These are phyloP conservation scores for Friedmanniomyces endolithicus DNA, from an alignment of 495 filamentous ascomycete genomes.

Conservation along the genomic window DNA sequence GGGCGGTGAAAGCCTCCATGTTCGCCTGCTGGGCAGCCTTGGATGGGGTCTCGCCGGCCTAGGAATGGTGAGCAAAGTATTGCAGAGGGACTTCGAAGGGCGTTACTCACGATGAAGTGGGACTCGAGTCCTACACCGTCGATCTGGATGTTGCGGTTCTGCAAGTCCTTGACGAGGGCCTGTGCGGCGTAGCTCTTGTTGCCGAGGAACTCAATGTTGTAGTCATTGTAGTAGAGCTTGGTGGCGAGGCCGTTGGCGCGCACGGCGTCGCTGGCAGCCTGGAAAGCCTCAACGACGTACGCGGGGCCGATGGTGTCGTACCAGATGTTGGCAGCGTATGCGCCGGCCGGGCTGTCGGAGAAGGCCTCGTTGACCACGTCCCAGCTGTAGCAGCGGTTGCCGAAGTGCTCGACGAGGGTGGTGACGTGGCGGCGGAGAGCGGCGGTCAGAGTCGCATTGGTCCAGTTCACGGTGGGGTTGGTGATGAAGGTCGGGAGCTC, in stretches of 20 bases:
- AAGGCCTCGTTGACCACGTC: slow-evolving; percentile 34
- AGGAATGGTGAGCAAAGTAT: background rate
- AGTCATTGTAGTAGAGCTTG: slow-evolving; percentile 58
- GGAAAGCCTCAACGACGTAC: slow-evolving; percentile 28
- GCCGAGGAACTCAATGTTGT: slow-evolving; percentile 46
- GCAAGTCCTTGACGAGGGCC: slow-evolving; percentile 37
- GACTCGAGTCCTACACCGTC: slow-evolving; percentile 49
- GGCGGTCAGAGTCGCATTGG: slow-evolving; percentile 20
- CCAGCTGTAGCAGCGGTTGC: slow-evolving; percentile 29
- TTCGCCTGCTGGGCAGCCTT: slow-evolving; percentile 29
- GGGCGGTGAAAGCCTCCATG: slow-evolving; percentile 35
- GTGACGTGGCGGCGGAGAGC: slow-evolving; percentile 28
- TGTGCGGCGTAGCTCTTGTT: slow-evolving; percentile 38
- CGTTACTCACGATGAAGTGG: slow-evolving; percentile 43
- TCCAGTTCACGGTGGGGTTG: slow-evolving; percentile 12
- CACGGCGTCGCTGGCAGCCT: slow-evolving; percentile 31
- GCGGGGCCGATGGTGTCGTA: slow-evolving; percentile 23
- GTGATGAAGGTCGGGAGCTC: slow-evolving; percentile 30
- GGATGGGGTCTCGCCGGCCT: slow-evolving; percentile 29
- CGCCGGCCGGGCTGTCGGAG: slow-evolving; percentile 24
- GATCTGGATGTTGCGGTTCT: slow-evolving; percentile 40
- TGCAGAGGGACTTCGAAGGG: background rate
- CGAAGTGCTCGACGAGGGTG: slow-evolving; percentile 22
- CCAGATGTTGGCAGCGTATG: slow-evolving; percentile 21
- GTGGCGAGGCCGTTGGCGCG: slow-evolving; percentile 21